phyloP scores from a whole-genome alignment of 2,329 filamentous ascomycete genomes.

The Xenoacremonium recifei region DNA sequence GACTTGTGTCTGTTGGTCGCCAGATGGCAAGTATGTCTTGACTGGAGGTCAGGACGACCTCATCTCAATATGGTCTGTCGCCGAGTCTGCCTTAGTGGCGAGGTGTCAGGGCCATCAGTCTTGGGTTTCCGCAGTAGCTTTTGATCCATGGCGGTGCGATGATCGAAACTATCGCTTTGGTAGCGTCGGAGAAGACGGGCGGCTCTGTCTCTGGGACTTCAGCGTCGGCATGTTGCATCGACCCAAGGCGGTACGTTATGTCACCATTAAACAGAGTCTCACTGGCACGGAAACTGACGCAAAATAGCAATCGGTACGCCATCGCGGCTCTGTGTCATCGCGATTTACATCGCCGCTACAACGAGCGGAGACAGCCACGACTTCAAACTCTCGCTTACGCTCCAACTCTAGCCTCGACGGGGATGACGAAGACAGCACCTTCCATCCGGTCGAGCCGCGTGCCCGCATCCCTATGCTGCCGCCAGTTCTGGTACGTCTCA shows the following conservation, averaged over 20 bases:
- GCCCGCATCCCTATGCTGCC: slow-evolving; percentile 82
- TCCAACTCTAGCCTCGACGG: slow-evolving; percentile 64
- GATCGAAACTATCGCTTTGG: slow-evolving; percentile 94
- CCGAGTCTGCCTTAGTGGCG: slow-evolving; percentile 80
- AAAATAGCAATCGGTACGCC: slow-evolving; percentile 23
- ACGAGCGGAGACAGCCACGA: slow-evolving; percentile 62
- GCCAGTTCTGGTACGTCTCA: slow-evolving; percentile 74
- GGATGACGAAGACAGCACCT: slow-evolving; percentile 55
- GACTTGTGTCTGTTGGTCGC: slow-evolving; percentile 94
- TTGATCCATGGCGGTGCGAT: slow-evolving; percentile 96
- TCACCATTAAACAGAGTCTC: neutral
- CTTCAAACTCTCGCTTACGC: slow-evolving; percentile 57
- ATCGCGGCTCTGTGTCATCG: slow-evolving; percentile 55
- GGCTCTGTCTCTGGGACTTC: slow-evolving; percentile 94
- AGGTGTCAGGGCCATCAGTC: slow-evolving; percentile 94
- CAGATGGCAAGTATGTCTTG: slow-evolving; percentile 91
- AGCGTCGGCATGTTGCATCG: slow-evolving; percentile 94
- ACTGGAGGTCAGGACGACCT: slow-evolving; percentile 96
- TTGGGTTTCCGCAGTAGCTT: slow-evolving; percentile 91
- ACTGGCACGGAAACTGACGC: slow-evolving; percentile 10
- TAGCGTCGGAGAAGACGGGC: slow-evolving; percentile 90
- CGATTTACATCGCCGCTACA: slow-evolving; percentile 46
- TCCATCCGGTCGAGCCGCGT: slow-evolving; percentile 83
- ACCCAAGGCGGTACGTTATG: slow-evolving; percentile 71
- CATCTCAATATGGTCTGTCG: slow-evolving; percentile 91